Evolutionary conservation across 306 rosid genomes (phyloP), one percentile per base, ranked within the genome.

Genomic region (Medicago lupulina): DNA sequence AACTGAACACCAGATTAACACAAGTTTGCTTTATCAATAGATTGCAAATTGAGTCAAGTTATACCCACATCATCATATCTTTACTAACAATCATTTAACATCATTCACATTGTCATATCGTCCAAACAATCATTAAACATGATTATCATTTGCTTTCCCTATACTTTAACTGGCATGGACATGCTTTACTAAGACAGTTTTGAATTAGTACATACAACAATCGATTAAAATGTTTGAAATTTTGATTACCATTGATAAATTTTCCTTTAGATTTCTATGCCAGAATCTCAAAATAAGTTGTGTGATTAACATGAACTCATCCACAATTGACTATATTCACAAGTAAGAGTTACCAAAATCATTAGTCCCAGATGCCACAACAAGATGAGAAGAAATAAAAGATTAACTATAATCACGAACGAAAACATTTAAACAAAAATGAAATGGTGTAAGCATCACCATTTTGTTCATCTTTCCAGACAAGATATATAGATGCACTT

Each of bases 401-500:
- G 67, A 55, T 58, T 66, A 70, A 17, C 79, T 70, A 50, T 68
- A 38, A 49, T 65, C 74, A 69, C 21, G 39, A 81, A 81, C 7
- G 61, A 71, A 43, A 41, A 25, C 55, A 55, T 49, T 47, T 58
- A 43, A 63, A 69, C 80, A 80, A 73, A 66, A 76, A 61, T 83
- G 83, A 81, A 25, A 78, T 58, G 85, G 81, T 77, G 78, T 49
- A 19, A 55, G 68, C 34, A 80, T 77, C 72, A 71, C 81, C 82
- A 77, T 74, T 81, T 73, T 76, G 81, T 76, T 76, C 81, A 43
- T 57, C 76, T 70, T 73, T 58, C 59, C n/a, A 31, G 73, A 70
- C 65, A 73, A 40, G 61, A 76, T 64, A 78, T 13, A 65, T 73
- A 62, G 49, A 74, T 18, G 77, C 75, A 49, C 69, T 73, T 70